A percentile compares a stretch with the other conserved stretches of the same genome.
Conservation (phyloP, 1,284 basidiomycete genomes). For the Ceratobasidium papillatum region DNA sequence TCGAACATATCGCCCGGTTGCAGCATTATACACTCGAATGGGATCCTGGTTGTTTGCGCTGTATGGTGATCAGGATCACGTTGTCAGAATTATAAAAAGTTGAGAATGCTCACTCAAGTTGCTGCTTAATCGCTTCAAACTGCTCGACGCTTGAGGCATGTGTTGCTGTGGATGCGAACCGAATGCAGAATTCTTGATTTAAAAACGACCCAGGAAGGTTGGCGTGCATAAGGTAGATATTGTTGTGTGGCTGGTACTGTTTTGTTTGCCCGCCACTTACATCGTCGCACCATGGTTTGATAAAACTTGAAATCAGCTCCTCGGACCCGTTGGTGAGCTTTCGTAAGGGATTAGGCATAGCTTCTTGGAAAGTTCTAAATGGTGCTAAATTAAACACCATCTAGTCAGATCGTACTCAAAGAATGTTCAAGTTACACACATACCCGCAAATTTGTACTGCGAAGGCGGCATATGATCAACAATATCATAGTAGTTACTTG, state of each 20-base stretch:
- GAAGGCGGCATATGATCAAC: background rate
- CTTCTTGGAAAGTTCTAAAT: background rate
- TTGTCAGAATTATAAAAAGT: too few species aligned
- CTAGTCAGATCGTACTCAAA: too few species aligned
- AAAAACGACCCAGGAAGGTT: conserved; percentile 51
- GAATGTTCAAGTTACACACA: too few species aligned
- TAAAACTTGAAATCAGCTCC: conserved; percentile 46
- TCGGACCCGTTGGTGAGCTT: conserved; percentile 43
- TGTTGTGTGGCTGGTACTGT: conserved; percentile 52
- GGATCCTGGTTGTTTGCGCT: conserved; percentile 38
- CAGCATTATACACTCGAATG: background rate
- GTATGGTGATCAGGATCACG: background rate
- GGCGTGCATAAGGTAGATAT: conserved; percentile 49
- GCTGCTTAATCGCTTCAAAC: conserved; percentile 47
- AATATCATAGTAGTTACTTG: background rate
- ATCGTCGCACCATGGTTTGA: conserved; percentile 49
- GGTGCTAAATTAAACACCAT: background rate
- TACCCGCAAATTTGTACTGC: background rate
- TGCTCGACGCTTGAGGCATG: conserved; percentile 52
- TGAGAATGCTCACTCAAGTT: conserved; percentile 48
- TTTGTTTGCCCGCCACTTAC: conserved; percentile 51
- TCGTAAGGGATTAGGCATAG: conserved; percentile 46
- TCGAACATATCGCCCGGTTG: background rate
- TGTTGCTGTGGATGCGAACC: conserved; percentile 54
- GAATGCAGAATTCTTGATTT: conserved; percentile 52